Base-by-base conservation (phyloP, 805 yeast species). In the Brettanomyces custersianus region DNA sequence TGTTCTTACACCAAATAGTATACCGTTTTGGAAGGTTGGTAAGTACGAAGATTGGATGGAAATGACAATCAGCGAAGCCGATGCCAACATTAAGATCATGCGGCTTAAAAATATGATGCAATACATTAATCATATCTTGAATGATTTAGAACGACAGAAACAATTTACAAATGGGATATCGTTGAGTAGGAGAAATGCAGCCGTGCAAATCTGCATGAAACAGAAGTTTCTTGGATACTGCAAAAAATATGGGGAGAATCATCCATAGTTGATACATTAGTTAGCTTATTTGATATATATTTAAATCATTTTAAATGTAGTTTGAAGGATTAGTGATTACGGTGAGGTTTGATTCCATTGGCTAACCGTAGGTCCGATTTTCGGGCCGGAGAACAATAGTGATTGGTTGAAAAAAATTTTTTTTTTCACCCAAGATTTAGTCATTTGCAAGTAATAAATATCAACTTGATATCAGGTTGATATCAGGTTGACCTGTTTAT, bases 1-100 rank as follows among this genome's bases (percentile, higher is more conserved):
- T 35, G 68, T 65, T 2, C 52, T 69, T 16, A 61, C 66, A 13
- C 70, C 74, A 1, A 68, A 67, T 41, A 66, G 70, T 9, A 61
- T 69, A 16, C 55, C 70, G 4, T 55, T 52, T 33, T 69, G 74
- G 74, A 54, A 48, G 37, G 44, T 51, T 27, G 39, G 40, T 5
- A 19, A 45, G 15, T 57, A 56, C 42, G 55, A 56, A 15, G 68
- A 63, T 45, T 51, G 52, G 34, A 42, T 63, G 61, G 61, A 54
- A 2, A 44, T 62, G 21, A 51, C 63, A 0, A 20, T 62, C 18
- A 56, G 62, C 37, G 65, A 63, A 40, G 53, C 69, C 1, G 68
- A 63, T 40, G 29, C 49, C 10, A 57, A 50, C 37, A 55, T 59
- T 20, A 52, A 55, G 39, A 5, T 7, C 8, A 7, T 30, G 12